These are phyloP conservation scores for Mycena sanguinolenta DNA, from an alignment of 768 basidiomycete genomes.

Conservation along the genomic window DNA sequence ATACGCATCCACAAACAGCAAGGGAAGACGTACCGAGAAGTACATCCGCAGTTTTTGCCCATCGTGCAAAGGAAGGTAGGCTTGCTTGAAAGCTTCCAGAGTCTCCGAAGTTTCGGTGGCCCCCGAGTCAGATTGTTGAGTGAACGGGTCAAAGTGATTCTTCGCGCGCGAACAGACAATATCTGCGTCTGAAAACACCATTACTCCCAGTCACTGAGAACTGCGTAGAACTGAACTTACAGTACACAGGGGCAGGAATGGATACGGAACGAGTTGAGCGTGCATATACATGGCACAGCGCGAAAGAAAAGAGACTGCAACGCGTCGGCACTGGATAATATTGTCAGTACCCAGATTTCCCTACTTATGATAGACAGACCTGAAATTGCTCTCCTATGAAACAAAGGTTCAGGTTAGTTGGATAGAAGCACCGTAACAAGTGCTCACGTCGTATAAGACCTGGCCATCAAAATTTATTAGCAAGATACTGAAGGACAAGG, in stretches of 20 bases:
- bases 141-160: conserved; percentile 70
- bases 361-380: conserved; percentile 50
- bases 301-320: conserved; percentile 79
- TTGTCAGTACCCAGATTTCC: neutral
- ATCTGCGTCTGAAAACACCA: conserved; percentile 70
- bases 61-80: conserved; percentile 63
- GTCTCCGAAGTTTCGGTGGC: conserved; percentile 49
- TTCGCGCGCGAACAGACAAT: conserved; percentile 78
- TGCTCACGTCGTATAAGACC: conserved; percentile 59
- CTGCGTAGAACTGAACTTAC: conserved; percentile 55
- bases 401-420: neutral
- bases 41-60: conserved; percentile 54
- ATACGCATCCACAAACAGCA: too few relatives aligned
- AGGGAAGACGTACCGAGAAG: conserved; percentile 43
- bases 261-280: conserved; percentile 87
- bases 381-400: conserved; percentile 68
- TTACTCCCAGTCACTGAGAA: neutral
- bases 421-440: conserved; percentile 16
- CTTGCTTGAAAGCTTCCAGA: conserved; percentile 62
- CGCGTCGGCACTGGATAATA: conserved; percentile 64
- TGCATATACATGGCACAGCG: conserved; percentile 85
- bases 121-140: conserved; percentile 54
- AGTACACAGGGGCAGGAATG: conserved; percentile 89
- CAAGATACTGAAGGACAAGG: too few relatives aligned
- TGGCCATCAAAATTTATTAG: conserved; percentile 25